Conservation (phyloP, 2,329 filamentous ascomycete species). For the Aspergillus ochraceoroseus region DNA sequence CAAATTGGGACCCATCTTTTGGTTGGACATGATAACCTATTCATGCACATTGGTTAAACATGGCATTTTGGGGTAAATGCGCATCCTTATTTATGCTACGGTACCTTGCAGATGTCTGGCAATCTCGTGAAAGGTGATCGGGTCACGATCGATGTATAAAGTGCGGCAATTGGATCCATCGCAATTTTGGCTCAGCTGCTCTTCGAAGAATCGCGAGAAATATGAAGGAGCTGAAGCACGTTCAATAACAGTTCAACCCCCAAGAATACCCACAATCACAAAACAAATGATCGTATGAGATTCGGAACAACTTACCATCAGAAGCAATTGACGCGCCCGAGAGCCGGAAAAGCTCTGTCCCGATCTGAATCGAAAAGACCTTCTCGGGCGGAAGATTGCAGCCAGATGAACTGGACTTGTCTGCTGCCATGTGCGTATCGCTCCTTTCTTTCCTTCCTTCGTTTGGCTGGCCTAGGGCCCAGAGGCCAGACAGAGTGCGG, state of each 20-base stretch:
- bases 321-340: slow-evolving; percentile 67
- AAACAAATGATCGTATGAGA: slow-evolving; percentile 4
- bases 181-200: slow-evolving; percentile 65
- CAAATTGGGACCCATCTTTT: slow-evolving; percentile 77
- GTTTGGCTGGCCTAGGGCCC: neutral
- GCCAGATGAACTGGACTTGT: slow-evolving; percentile 4
- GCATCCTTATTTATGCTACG: no score
- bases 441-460: neutral
- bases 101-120: slow-evolving; percentile 75
- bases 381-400: slow-evolving; percentile 51
- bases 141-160: slow-evolving; percentile 92
- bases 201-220: slow-evolving; percentile 89
- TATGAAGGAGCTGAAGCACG: slow-evolving; percentile 78
- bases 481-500: no score
- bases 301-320: slow-evolving; percentile 55
- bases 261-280: slow-evolving; percentile 7
- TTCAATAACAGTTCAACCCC: slow-evolving; percentile 38
- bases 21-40: slow-evolving; percentile 76
- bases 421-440: neutral
- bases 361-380: slow-evolving; percentile 67
- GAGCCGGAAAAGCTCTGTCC: slow-evolving; percentile 62
- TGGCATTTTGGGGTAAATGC: no score
- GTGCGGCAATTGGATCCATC: slow-evolving; percentile 63
- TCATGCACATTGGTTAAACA: slow-evolving; percentile 6
- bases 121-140: slow-evolving; percentile 82